phyloP scores from a whole-genome alignment of 2,329 filamentous ascomycete species.

The Coniochaeta sp. region DNA sequence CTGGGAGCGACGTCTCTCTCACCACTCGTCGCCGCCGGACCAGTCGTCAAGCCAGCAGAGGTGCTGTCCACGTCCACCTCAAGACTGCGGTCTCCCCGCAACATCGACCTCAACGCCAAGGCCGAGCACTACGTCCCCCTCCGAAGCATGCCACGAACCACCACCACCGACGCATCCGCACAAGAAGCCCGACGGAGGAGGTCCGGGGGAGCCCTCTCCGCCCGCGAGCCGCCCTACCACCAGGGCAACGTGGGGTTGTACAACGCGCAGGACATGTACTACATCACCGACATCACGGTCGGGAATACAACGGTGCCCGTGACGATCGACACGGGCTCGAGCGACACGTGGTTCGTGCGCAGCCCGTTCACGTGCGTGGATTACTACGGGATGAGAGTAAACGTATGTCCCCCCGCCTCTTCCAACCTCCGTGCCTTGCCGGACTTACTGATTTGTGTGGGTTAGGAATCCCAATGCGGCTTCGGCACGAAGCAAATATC shows the following conservation, averaged over 20 bases:
- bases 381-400: conserved; percentile 7
- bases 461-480: conserved; percentile 12
- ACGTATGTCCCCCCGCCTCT: conserved; percentile 4
- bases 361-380: conserved; percentile 14
- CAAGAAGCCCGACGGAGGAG: neutral
- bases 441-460: neutral
- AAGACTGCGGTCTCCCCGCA: neutral
- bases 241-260: conserved; percentile 6
- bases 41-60: neutral
- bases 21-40: neutral
- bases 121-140: neutral
- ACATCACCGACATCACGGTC: conserved; percentile 18
- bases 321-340: conserved; percentile 21
- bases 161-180: neutral
- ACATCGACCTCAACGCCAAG: neutral
- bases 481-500: conserved; percentile 18
- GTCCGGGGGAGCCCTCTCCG: neutral
- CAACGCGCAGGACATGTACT: conserved; percentile 19
- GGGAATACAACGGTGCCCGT: conserved; percentile 17
- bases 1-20: neutral
- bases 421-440: neutral
- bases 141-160: neutral
- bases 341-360: conserved; percentile 18
- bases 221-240: neutral
- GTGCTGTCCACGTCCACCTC: neutral